phyloP scores from a whole-genome alignment of 768 basidiomycete species.

The Austroboletus festivus region DNA sequence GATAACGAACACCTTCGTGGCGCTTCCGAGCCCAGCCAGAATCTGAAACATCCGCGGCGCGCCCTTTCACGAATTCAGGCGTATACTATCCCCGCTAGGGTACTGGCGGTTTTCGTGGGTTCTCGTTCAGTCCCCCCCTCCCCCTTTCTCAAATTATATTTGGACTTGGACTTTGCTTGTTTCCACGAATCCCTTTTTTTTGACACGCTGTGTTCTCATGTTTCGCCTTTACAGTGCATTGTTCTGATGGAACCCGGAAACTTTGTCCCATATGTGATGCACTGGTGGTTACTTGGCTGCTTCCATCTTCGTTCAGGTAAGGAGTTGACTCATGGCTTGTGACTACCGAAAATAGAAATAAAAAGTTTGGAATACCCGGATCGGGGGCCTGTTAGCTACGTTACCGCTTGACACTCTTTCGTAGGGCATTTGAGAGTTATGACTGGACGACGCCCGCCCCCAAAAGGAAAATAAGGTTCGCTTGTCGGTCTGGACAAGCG shows the following conservation, averaged over 20 bases:
- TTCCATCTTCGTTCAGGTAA: neutral
- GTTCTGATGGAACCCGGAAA: neutral
- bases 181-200: neutral
- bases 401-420: too few species aligned
- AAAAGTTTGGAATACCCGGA: too few species aligned
- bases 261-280: neutral
- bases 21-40: neutral
- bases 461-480: too few species aligned
- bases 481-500: too few species aligned
- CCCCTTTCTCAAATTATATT: neutral
- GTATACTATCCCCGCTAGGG: neutral
- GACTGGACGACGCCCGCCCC: too few species aligned
- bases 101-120: neutral
- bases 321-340: too few species aligned
- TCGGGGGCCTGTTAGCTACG: too few species aligned
- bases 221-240: neutral
- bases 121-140: neutral
- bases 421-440: too few species aligned
- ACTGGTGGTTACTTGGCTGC: neutral
- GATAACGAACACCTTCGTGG: constrained; percentile 5
- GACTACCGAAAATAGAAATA: too few species aligned
- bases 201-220: neutral
- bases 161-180: neutral
- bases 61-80: neutral
- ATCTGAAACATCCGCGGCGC: constrained; percentile 7